These are phyloP conservation scores for Saccharum officinarum DNA, from an alignment of 176 grass and related monocot species.

Conservation along the genomic window DNA sequence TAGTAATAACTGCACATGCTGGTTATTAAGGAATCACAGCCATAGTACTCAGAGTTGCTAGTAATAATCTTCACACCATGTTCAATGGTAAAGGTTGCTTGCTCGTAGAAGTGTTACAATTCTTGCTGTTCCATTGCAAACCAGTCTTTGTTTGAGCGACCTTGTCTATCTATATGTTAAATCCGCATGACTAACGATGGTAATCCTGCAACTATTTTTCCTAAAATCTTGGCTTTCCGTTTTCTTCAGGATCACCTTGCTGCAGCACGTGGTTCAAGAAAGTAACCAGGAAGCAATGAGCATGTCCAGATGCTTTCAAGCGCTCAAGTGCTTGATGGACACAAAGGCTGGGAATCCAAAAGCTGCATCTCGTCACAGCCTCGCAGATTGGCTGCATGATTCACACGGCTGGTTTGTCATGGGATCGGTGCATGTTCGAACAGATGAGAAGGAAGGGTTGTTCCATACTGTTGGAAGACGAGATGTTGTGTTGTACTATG, in stretches of 20 bases:
- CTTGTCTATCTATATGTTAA: neutral
- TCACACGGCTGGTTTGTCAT: slow-evolving; percentile 24
- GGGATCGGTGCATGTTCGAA: neutral
- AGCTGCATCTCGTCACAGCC: neutral
- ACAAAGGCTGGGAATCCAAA: neutral
- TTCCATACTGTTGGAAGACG: neutral
- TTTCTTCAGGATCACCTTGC: slow-evolving; percentile 79
- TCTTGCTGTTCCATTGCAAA: neutral
- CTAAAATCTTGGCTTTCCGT: neutral
- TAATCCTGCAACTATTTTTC: neutral
- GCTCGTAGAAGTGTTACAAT: neutral
- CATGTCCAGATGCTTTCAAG: slow-evolving; percentile 13
- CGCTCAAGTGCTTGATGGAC: neutral
- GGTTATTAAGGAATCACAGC: neutral
- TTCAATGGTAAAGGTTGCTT: neutral
- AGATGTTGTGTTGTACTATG: slow-evolving; percentile 42
- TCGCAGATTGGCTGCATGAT: neutral
- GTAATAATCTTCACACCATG: neutral
- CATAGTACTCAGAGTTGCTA: neutral
- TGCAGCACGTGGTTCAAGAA: slow-evolving; percentile 74
- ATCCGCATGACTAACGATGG: neutral
- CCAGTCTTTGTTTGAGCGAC: neutral
- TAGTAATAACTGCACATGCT: neutral
- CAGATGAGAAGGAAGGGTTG: slow-evolving; percentile 5
- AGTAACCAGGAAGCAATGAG: slow-evolving; percentile 20